Evolutionary conservation across 2,329 filamentous ascomycete genomes (phyloP).

Genomic region (Cytospora chrysosperma): DNA sequence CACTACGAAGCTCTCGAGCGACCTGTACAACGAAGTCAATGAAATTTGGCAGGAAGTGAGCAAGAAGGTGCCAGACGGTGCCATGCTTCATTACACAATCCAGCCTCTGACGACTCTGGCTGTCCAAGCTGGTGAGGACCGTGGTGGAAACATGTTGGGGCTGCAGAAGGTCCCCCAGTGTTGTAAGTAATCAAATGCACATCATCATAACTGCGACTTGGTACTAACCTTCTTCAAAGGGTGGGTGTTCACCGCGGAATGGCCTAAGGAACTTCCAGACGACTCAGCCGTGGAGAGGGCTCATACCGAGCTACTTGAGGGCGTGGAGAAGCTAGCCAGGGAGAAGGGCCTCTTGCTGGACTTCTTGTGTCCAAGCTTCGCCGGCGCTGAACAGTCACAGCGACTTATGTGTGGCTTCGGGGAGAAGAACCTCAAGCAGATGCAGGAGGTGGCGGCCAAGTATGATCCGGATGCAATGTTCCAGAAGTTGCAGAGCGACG

Average conservation of each 20-base stretch:
- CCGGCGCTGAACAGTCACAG: background rate
- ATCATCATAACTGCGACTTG: too few relatives aligned
- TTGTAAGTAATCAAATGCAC: background rate
- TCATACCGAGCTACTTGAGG: constrained; percentile 2
- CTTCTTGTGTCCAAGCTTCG: constrained; percentile 1
- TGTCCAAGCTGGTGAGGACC: background rate
- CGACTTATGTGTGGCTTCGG: background rate
- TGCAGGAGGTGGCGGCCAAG: background rate
- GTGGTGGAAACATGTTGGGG: background rate
- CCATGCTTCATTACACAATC: constrained; percentile 6
- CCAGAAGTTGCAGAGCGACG: constrained; percentile 2
- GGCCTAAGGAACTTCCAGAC: background rate
- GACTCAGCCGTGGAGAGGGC: background rate
- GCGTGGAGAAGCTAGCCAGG: background rate
- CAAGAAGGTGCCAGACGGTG: constrained; percentile 3
- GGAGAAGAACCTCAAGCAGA: background rate
- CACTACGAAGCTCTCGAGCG: background rate
- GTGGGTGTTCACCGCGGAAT: constrained; percentile 4
- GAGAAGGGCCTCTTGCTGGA: background rate
- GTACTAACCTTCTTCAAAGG: background rate
- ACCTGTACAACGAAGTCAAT: constrained; percentile 2
- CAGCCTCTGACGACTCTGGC: constrained; percentile 4
- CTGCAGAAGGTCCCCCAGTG: constrained; percentile 8
- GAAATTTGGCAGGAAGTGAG: background rate
- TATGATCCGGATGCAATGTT: background rate